phyloP scores from a whole-genome alignment of 805 yeast genomes.

The Tetrapisispora iriomotensis region DNA sequence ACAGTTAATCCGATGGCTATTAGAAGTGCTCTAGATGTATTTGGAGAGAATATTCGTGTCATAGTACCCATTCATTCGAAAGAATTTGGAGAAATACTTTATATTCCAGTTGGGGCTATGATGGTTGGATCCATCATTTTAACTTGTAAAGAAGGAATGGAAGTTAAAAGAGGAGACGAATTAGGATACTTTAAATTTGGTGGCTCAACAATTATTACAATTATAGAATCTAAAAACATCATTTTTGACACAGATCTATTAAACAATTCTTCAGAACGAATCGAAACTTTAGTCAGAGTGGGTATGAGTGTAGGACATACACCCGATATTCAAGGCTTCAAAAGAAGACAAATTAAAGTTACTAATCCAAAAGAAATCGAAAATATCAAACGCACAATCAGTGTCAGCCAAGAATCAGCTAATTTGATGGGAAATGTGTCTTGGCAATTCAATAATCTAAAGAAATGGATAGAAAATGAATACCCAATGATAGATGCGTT shows the following conservation, averaged over 20 bases:
- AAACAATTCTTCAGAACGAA: slow-evolving; percentile 52
- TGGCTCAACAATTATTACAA: slow-evolving; percentile 72
- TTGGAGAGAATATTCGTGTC: slow-evolving; percentile 80
- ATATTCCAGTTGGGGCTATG: slow-evolving; percentile 93
- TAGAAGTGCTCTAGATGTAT: slow-evolving; percentile 78
- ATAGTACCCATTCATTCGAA: slow-evolving; percentile 67
- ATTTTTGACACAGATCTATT: slow-evolving; percentile 65
- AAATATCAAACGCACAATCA: slow-evolving; percentile 22
- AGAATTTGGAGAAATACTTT: slow-evolving; percentile 66
- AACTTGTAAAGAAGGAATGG: slow-evolving; percentile 52
- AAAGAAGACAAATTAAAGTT: slow-evolving; percentile 35
- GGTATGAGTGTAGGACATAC: slow-evolving; percentile 89
- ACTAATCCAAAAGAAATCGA: slow-evolving; percentile 18
- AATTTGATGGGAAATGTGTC: slow-evolving; percentile 13
- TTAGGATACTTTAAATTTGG: slow-evolving; percentile 94
- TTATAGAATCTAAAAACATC: slow-evolving; percentile 45
- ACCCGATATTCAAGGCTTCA: slow-evolving; percentile 38
- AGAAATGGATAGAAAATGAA: slow-evolving; percentile 9
- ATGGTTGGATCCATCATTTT: slow-evolving; percentile 90
- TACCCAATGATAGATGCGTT: neutral
- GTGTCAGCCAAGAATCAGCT: slow-evolving; percentile 18
- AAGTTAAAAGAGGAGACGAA: slow-evolving; percentile 63
- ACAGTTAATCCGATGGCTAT: slow-evolving; percentile 98
- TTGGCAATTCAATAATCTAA: slow-evolving; percentile 23
- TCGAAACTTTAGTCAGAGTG: slow-evolving; percentile 78